Conservation (phyloP, 805 yeast genomes). For the Metschnikowia reukaufii region DNA sequence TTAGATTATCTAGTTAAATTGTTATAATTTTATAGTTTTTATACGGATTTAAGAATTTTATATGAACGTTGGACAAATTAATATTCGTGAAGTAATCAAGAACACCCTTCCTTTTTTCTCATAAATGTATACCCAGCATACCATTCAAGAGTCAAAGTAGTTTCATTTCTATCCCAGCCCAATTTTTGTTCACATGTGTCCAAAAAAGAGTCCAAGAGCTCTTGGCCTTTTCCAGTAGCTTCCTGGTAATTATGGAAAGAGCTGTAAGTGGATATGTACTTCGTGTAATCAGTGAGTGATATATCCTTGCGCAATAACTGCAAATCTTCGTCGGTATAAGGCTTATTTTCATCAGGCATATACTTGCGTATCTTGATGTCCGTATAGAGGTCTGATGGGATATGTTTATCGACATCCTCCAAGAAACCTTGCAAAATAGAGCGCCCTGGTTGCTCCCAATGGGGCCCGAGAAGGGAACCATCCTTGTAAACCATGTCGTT, state of each 20-base stretch:
- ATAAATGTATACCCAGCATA: constrained; percentile 52
- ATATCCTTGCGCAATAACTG: constrained; percentile 31
- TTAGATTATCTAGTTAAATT: too few relatives aligned
- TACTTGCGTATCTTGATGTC: constrained; percentile 36
- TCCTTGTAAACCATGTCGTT: constrained; percentile 42
- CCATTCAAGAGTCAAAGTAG: constrained; percentile 46
- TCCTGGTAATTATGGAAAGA: constrained; percentile 59
- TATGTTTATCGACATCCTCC: constrained; percentile 40
- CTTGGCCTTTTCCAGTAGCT: constrained; percentile 33
- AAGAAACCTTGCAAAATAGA: constrained; percentile 46
- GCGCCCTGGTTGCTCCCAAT: constrained; percentile 90
- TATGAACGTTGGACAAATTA: too few relatives aligned
- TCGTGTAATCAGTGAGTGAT: constrained; percentile 46
- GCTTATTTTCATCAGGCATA: constrained; percentile 17
- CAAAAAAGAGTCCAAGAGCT: constrained; percentile 35
- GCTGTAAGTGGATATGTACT: constrained; percentile 70
- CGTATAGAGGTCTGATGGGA: constrained; percentile 42
- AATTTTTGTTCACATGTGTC: constrained; percentile 37
- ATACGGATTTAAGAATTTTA: too few relatives aligned
- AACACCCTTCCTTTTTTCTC: constrained; percentile 28
- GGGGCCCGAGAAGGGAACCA: constrained; percentile 53
- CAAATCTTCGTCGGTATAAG: constrained; percentile 26
- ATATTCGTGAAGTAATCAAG: too few relatives aligned
- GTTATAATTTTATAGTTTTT: too few relatives aligned
- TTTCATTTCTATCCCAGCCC: constrained; percentile 45